Evolutionary conservation across 148 eudicot species (phyloP).

Genomic region (Nepenthes gracilis): DNA sequence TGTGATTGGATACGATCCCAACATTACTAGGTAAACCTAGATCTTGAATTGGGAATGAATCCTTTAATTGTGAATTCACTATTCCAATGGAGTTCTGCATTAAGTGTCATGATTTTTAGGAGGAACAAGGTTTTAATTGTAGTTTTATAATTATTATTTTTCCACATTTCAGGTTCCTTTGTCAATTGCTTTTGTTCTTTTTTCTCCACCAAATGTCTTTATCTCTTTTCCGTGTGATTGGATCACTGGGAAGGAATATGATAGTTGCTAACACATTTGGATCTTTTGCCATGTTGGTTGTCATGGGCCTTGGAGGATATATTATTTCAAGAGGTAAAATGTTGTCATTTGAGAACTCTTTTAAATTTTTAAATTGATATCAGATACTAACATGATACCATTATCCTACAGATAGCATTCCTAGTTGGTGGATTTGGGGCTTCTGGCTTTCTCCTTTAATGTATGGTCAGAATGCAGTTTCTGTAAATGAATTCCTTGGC

Average conservation of each 20-base stretch:
- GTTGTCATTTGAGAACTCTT: neutral
- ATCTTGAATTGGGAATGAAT: neutral
- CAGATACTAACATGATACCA: neutral
- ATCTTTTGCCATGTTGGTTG: conserved; percentile 98
- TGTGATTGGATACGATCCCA: conserved; percentile 93
- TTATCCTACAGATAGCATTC: conserved; percentile 62
- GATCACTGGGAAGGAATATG: conserved; percentile 91
- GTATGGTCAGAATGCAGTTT: conserved; percentile 89
- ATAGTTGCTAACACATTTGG: conserved; percentile 98
- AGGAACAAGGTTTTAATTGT: conserved; percentile 2
- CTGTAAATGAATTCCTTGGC: conserved; percentile 91
- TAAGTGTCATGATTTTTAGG: neutral
- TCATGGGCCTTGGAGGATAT: conserved; percentile 97
- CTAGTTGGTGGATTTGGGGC: conserved; percentile 95
- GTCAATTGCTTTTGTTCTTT: conserved; percentile 76
- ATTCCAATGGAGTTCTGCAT: neutral
- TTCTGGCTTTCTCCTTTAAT: conserved; percentile 95
- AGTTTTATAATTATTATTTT: neutral
- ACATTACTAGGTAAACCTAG: conserved; percentile 43
- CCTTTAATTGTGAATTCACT: neutral
- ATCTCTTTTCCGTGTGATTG: conserved; percentile 89
- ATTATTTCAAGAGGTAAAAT: conserved; percentile 75
- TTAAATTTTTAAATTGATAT: neutral
- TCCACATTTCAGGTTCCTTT: conserved; percentile 49
- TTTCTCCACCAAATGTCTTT: conserved; percentile 89